Conservation (phyloP, 192 early-diverging fungal species). For the Entomortierella chlamydospora region DNA sequence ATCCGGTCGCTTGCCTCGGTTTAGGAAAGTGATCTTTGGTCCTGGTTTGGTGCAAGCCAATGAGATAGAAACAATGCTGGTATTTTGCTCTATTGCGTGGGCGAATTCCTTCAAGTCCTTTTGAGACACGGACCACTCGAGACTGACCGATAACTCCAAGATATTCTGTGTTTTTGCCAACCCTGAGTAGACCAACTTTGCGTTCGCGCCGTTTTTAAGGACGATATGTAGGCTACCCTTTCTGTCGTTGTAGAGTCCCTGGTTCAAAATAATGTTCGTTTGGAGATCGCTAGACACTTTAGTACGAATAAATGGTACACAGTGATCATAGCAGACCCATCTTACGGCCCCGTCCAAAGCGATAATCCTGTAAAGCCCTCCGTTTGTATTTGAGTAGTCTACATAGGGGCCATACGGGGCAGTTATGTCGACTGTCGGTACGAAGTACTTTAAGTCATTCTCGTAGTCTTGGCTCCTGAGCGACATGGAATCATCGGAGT, state of each 20-base stretch:
- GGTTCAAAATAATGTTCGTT: not conserved
- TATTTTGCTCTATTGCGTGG: not conserved
- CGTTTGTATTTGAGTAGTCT: too few relatives aligned
- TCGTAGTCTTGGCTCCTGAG: not conserved
- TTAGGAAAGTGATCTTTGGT: not conserved
- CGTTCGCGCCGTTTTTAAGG: not conserved
- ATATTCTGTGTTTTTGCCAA: not conserved
- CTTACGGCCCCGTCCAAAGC: not conserved
- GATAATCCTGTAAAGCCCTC: not conserved
- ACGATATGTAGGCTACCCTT: not conserved
- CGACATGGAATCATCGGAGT: not conserved
- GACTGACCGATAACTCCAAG: not conserved
- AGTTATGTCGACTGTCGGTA: too few relatives aligned
- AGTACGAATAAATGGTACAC: not conserved
- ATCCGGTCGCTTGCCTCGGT: not conserved
- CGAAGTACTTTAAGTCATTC: not conserved
- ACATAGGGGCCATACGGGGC: too few relatives aligned
- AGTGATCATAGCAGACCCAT: conserved; percentile 5
- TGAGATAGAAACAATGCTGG: not conserved
- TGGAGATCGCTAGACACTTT: not conserved
- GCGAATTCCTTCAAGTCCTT: not conserved
- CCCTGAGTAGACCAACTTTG: not conserved
- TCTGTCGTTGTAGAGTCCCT: not conserved
- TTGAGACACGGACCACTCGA: not conserved
- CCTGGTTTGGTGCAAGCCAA: not conserved